phyloP scores from a whole-genome alignment of 805 yeast genomes.

The Yarrowia bubula region DNA sequence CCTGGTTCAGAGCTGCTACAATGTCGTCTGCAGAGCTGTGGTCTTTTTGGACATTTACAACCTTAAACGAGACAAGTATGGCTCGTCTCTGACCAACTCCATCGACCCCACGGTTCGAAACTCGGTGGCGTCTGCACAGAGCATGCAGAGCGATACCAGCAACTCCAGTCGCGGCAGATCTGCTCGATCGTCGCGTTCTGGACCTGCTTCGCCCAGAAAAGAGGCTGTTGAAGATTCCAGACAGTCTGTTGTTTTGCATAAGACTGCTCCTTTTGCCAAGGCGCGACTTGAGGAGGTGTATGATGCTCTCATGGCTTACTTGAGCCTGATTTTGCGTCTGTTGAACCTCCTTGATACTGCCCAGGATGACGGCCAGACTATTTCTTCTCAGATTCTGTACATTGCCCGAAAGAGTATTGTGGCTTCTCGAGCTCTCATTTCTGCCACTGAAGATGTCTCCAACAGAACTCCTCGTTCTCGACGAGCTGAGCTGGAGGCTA shows the following conservation, averaged over 20 bases:
- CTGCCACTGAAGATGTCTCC: slow-evolving; percentile 39
- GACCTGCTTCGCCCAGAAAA: slow-evolving; percentile 6
- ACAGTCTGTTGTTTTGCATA: slow-evolving; percentile 34
- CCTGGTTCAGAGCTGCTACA: slow-evolving; percentile 38
- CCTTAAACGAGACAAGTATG: slow-evolving; percentile 25
- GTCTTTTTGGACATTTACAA: slow-evolving; percentile 36
- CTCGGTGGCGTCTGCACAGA: not conserved
- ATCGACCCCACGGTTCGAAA: not conserved
- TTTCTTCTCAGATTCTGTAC: slow-evolving; percentile 38
- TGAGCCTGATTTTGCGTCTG: slow-evolving; percentile 39
- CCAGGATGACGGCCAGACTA: slow-evolving; percentile 35
- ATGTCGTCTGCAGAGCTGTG: slow-evolving; percentile 39
- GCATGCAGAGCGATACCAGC: slow-evolving; percentile 9
- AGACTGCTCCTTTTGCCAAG: slow-evolving; percentile 36
- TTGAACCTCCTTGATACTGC: slow-evolving; percentile 31
- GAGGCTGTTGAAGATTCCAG: slow-evolving; percentile 28
- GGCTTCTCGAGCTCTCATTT: slow-evolving; percentile 43
- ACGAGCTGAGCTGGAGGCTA: slow-evolving; percentile 35
- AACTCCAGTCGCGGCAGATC: not conserved
- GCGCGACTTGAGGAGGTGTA: slow-evolving; percentile 40
- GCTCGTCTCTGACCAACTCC: not conserved
- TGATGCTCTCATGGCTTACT: slow-evolving; percentile 39
- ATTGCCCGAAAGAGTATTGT: slow-evolving; percentile 43
- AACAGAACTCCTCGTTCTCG: slow-evolving; percentile 34
- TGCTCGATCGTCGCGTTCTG: not conserved